Conservation (phyloP, 805 yeast species). For the Danielozyma ontarioensis region DNA sequence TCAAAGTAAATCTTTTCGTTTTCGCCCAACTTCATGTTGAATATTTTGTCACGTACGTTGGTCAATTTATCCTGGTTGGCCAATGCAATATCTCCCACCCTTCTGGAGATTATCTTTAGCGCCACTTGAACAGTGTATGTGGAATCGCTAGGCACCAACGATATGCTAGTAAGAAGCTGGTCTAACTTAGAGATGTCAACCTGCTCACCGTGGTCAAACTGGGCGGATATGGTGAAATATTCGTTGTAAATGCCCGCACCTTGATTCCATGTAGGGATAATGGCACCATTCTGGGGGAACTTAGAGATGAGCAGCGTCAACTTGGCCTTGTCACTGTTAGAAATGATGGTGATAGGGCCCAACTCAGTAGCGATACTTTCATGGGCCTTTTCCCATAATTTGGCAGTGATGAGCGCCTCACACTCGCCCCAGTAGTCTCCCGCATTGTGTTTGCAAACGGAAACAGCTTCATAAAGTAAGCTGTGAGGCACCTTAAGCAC, state of each 20-base stretch:
- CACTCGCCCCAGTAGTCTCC: slow-evolving; percentile 58
- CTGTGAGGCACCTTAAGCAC: slow-evolving; percentile 44
- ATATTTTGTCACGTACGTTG: slow-evolving; percentile 26
- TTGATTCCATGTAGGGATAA: slow-evolving; percentile 44
- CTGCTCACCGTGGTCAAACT: slow-evolving; percentile 8
- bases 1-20: slow-evolving; percentile 37
- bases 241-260: slow-evolving; percentile 57
- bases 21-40: slow-evolving; percentile 39
- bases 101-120: slow-evolving; percentile 47
- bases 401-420: slow-evolving; percentile 57
- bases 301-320: slow-evolving; percentile 34
- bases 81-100: slow-evolving; percentile 39
- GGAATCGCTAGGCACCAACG: slow-evolving; percentile 29
- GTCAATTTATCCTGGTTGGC: slow-evolving; percentile 9
- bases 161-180: slow-evolving; percentile 42
- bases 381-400: slow-evolving; percentile 60
- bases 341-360: slow-evolving; percentile 69
- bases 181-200: slow-evolving; percentile 20
- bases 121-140: slow-evolving; percentile 37
- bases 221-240: slow-evolving; percentile 33
- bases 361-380: slow-evolving; percentile 46
- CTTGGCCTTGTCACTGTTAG: slow-evolving; percentile 33
- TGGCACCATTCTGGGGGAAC: slow-evolving; percentile 39
- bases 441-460: slow-evolving; percentile 45
- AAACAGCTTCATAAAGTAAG: slow-evolving; percentile 53